Base-by-base conservation (phyloP, 305 asterid genomes). In the Fraxinus baroniana region DNA sequence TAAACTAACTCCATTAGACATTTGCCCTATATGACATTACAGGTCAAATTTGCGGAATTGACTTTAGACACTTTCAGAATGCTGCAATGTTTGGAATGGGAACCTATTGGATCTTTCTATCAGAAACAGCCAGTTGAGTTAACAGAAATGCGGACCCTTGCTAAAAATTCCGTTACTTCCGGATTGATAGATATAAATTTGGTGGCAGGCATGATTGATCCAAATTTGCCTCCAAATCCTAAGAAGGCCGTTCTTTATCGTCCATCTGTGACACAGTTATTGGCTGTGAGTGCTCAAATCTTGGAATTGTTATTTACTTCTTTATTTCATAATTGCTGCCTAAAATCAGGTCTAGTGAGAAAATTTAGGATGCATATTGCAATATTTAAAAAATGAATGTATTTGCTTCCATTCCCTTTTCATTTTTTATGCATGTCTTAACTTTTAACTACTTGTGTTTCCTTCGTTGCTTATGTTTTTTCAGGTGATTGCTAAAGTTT, bases 401-500 rank as follows among this genome's bases (percentile, higher is more conserved):
- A 37, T 60, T 49, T 49, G 62, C 62, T 49, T 15, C 62, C 62
- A 49, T 49, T 49, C 30, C 20, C 1, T 66, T 66, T 24, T 4
- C 74, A 74, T 82, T 76, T 74, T 46, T 17, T 79, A 41, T 71
- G 1, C 32, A 24, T 26, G 32, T 68, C 37, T 68, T 12, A 52
- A 66, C 79, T 78, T 83, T n/a, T 37, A 36, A 84, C 76, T 6
- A 57, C 77, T 36, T n/a, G 26, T 72, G 55, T 81, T 81, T 74
- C 49, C 78, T 70, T 78, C 75, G 66, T 80, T 83, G 68, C 76
- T 79, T 79, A 24, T 84, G 70, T 66, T 26, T 80, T 76, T 78
- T 44, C 93, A 96, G 99, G 97, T 91, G 83, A 88, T 96, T 81
- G 99, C 99, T 64, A 88, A 95, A 76, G 90, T 90, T 44, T 93